phyloP scores from a whole-genome alignment of 108 stramenopile species.

The Discostella stelligeroides region DNA sequence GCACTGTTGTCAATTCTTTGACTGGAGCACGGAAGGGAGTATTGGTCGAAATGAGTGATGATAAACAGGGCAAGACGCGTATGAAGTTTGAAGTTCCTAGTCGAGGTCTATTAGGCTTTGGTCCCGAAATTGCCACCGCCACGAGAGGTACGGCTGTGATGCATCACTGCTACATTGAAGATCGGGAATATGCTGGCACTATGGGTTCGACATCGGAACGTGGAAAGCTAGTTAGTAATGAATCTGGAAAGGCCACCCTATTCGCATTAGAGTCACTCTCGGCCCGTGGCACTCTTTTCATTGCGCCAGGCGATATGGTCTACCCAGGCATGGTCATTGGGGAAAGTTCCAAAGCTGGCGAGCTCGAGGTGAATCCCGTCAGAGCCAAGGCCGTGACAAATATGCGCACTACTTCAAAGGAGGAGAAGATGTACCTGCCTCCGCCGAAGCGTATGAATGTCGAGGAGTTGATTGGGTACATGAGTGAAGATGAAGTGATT shows the following conservation, averaged over 20 bases:
- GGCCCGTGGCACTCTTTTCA: constrained; percentile 89
- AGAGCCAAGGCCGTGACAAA: constrained; percentile 91
- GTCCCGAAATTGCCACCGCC: constrained; percentile 87
- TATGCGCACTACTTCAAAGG: constrained; percentile 92
- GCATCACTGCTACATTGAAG: constrained; percentile 89
- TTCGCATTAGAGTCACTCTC: constrained; percentile 82
- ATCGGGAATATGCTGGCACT: constrained; percentile 78
- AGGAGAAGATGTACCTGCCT: constrained; percentile 84
- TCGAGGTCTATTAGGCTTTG: constrained; percentile 94
- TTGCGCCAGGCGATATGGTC: constrained; percentile 85
- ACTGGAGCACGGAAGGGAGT: constrained; percentile 93
- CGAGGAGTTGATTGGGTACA: constrained; percentile 96
- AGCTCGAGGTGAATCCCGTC: constrained; percentile 90
- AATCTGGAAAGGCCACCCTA: constrained; percentile 83
- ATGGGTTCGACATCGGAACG: constrained; percentile 77
- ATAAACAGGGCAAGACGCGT: constrained; percentile 81
- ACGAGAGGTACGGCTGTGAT: constrained; percentile 94
- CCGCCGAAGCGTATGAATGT: constrained; percentile 87
- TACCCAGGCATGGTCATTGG: constrained; percentile 98
- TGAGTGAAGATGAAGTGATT: constrained; percentile 93
- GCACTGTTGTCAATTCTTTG: constrained; percentile 87
- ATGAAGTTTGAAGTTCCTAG: constrained; percentile 93
- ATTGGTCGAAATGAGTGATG: constrained; percentile 81
- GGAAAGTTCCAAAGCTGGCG: constrained; percentile 72
- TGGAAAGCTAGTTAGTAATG: constrained; percentile 91